phyloP scores from a whole-genome alignment of 2,329 filamentous ascomycete genomes.

The Neofusicoccum umdonicola region DNA sequence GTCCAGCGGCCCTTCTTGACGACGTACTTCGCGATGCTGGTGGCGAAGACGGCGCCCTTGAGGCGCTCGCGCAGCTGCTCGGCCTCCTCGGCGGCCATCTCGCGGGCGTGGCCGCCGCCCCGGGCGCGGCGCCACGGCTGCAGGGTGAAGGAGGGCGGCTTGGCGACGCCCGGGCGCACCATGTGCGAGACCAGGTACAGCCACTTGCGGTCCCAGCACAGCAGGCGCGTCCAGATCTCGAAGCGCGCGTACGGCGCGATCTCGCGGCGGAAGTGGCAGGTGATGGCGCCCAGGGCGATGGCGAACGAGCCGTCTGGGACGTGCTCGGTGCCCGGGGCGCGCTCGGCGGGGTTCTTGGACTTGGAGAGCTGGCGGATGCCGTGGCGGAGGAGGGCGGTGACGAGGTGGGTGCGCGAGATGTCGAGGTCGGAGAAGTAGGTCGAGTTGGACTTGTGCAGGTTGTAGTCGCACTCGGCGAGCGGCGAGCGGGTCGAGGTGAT shows the following conservation, averaged over 20 bases:
- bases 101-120: too few species aligned
- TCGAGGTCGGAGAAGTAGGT: conserved; percentile 90
- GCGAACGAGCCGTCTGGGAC: conserved; percentile 24
- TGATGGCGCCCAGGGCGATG: conserved; percentile 48
- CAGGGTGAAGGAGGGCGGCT: conserved; percentile 41
- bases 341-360: background rate
- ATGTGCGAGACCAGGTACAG: conserved; percentile 49
- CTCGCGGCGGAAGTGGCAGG: conserved; percentile 48
- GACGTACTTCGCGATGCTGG: conserved; percentile 50
- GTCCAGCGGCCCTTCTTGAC: conserved; percentile 65
- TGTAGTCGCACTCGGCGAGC: conserved; percentile 79
- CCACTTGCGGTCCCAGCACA: conserved; percentile 53
- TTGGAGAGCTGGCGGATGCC: conserved; percentile 32
- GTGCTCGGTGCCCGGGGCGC: conserved; percentile 16
- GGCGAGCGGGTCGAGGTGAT: conserved; percentile 66
- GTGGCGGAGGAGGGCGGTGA: conserved; percentile 55
- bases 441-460: conserved; percentile 77
- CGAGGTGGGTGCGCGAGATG: conserved; percentile 75
- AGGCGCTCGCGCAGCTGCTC: conserved; percentile 27
- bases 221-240: conserved; percentile 49
- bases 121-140: conserved; percentile 39
- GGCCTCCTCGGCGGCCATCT: conserved; percentile 24
- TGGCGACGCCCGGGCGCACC: conserved; percentile 44
- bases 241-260: conserved; percentile 45
- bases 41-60: conserved; percentile 47